These are phyloP conservation scores for Fusarium chaquense DNA, from an alignment of 2,329 filamentous ascomycete genomes.

Conservation along the genomic window DNA sequence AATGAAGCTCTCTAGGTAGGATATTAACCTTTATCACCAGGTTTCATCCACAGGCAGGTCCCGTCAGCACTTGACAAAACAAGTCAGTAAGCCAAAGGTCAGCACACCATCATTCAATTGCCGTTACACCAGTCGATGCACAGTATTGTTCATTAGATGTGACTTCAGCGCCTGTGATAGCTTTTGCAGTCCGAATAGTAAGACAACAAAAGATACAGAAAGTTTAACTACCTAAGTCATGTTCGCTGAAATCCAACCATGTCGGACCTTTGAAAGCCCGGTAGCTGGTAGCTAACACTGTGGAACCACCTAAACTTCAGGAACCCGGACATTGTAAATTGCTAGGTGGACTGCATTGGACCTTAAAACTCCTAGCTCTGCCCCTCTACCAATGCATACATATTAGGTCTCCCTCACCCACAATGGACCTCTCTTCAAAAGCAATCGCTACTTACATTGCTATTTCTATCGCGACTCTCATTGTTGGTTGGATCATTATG, in stretches of 20 bases:
- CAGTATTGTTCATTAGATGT: background rate
- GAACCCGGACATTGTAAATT: slow-evolving; percentile 1
- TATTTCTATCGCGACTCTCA: slow-evolving; percentile 32
- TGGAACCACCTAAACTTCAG: background rate
- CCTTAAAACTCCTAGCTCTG: slow-evolving; percentile 10
- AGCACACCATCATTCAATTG: background rate
- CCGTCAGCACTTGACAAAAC: slow-evolving; percentile 12
- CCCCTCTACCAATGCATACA: slow-evolving; percentile 17
- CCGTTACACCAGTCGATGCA: background rate
- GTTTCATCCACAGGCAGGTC: background rate
- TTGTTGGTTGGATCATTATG: slow-evolving; percentile 63
- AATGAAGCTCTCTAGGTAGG: background rate
- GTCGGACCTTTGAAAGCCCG: background rate
- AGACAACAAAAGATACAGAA: background rate
- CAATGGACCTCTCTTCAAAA: slow-evolving; percentile 40
- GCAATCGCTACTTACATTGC: slow-evolving; percentile 18
- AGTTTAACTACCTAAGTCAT: background rate
- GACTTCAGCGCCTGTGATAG: background rate
- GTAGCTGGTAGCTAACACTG: background rate
- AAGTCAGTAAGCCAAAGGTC: slow-evolving; percentile 3
- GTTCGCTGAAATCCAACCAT: background rate
- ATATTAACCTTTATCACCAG: no score
- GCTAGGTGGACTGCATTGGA: background rate
- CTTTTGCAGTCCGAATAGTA: background rate
- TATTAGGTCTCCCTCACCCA: slow-evolving; percentile 7